Percentiles rank a stretch among this genome's conserved stretches.
phyloP scores from a whole-genome alignment of 169 alveolate genomes.

The Plasmodium gonderi region DNA sequence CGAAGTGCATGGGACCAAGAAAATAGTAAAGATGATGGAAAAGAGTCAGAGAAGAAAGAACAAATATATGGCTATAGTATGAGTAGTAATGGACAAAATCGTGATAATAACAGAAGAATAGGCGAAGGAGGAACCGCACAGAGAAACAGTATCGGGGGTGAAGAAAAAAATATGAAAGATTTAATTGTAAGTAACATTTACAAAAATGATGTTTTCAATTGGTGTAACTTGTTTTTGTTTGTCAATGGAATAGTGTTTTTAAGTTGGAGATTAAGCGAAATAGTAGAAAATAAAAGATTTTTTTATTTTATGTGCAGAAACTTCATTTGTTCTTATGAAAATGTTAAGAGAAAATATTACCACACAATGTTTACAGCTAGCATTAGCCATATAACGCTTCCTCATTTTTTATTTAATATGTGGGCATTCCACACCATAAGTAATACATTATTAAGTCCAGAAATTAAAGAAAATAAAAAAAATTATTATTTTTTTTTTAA shows the following conservation, averaged over 20 bases:
- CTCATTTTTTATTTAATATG: slow-evolving; percentile 75
- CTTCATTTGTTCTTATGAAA: slow-evolving; percentile 81
- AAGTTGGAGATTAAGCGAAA: slow-evolving; percentile 80
- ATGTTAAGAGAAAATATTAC: slow-evolving; percentile 72
- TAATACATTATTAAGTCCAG: slow-evolving; percentile 66
- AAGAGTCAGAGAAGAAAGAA: not conserved
- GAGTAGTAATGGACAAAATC: not conserved
- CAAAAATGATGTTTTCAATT: slow-evolving; percentile 17
- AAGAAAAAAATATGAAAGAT: slow-evolving; percentile 33
- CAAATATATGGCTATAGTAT: not conserved
- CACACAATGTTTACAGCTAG: slow-evolving; percentile 83
- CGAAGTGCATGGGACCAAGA: not conserved
- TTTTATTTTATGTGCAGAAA: slow-evolving; percentile 79
- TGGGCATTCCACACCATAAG: slow-evolving; percentile 70
- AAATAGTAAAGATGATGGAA: not conserved
- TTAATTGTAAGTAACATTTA: slow-evolving; percentile 7
- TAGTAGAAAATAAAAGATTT: slow-evolving; percentile 63
- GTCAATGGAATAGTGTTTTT: slow-evolving; percentile 78
- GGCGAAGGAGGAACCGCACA: not conserved
- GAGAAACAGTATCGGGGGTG: not conserved
- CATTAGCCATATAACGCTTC: slow-evolving; percentile 74
- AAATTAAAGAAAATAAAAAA: slow-evolving; percentile 64
- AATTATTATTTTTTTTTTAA: slow-evolving; percentile 47
- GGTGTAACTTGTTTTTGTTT: slow-evolving; percentile 73
- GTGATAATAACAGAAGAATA: not conserved